phyloP scores from a whole-genome alignment of 129 eudicot genomes.

The Artemisia tridentata region DNA sequence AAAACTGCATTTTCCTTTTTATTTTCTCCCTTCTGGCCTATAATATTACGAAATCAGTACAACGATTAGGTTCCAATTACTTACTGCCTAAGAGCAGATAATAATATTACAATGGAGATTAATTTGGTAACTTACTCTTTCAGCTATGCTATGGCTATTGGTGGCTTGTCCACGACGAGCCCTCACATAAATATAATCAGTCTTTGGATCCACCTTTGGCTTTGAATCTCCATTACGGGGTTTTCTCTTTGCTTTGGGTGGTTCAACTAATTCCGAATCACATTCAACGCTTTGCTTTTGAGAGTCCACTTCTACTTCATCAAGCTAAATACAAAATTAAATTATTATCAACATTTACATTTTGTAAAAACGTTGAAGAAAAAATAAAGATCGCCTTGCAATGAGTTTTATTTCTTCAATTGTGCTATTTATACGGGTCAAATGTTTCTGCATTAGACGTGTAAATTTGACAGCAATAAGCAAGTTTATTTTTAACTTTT shows the following conservation, averaged over 20 bases:
- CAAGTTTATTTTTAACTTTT: too few relatives aligned
- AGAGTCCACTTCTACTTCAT: slow-evolving; percentile 23
- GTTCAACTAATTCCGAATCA: slow-evolving; percentile 9
- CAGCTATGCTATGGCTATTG: slow-evolving; percentile 51
- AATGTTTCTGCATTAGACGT: too few relatives aligned
- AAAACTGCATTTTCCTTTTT: slow-evolving; percentile 61
- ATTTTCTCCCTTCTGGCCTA: slow-evolving; percentile 76
- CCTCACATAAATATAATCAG: slow-evolving; percentile 69
- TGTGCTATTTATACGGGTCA: too few relatives aligned
- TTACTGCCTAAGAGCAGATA: not conserved
- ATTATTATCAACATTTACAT: not conserved
- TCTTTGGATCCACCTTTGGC: slow-evolving; percentile 41
- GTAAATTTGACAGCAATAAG: too few relatives aligned
- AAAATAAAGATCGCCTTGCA: too few relatives aligned
- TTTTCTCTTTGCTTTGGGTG: slow-evolving; percentile 19
- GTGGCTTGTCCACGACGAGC: slow-evolving; percentile 78
- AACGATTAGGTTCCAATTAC: not conserved
- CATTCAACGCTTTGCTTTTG: slow-evolving; percentile 19
- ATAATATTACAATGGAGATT: not conserved
- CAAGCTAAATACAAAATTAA: slow-evolving; percentile 20
- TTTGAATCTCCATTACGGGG: slow-evolving; percentile 29
- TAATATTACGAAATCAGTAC: slow-evolving; percentile 7
- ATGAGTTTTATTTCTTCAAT: too few relatives aligned
- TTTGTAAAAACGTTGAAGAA: too few relatives aligned
- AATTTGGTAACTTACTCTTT: slow-evolving; percentile 50